Evolutionary conservation across 2,329 filamentous ascomycete species (phyloP), one percentile per base, ranked within the genome.

Genomic region (Aureobasidium sp.): DNA sequence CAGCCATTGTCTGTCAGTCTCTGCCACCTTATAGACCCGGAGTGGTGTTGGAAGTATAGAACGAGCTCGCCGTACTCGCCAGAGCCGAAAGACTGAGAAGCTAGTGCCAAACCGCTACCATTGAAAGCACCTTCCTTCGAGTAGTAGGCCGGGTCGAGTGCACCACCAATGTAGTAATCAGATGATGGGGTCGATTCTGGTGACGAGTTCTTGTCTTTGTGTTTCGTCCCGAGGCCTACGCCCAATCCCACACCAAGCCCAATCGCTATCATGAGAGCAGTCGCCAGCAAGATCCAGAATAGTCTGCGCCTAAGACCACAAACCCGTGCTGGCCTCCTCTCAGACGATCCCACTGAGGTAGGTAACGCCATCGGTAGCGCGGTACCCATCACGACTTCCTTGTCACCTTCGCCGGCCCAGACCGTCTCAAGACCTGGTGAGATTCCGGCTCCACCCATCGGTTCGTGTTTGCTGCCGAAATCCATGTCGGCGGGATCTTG

Each of bases 31-130:
- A 79, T 75, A 7, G 76, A 69, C 15, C 77, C 78, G 7, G 71
- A 71, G 29, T 74, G 71, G 64, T 79, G 76, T 63, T 79, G 77
- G 64, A 76, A 79, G 67, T 78, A 79, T 44, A 79, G 68, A 1
- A 74, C 75, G 7, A 78, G 72, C 13, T 71, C 71, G 3, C 75
- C 74, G 37, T 73, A 55, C 23, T 62, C 52, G 26, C 34, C 53
- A 3, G 42, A 47, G 17, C 51, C 62, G 68, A 76, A 78, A 0
- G 75, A 78, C 47, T 78, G 75, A 7, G 74, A 74, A 20, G 77
- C 77, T 10, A 79, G 62, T 0, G 77, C 77, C 42, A 79, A 76
- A 12, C 77, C 77, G 15, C 75, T 76, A n/a, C 77, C 77, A 62
- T 79, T 79, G 69, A 78, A 78, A 6, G 76, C 76, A 23, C 77